Conservation (phyloP, 805 yeast species). For the Cyberlindnera xishuangbannaensis region DNA sequence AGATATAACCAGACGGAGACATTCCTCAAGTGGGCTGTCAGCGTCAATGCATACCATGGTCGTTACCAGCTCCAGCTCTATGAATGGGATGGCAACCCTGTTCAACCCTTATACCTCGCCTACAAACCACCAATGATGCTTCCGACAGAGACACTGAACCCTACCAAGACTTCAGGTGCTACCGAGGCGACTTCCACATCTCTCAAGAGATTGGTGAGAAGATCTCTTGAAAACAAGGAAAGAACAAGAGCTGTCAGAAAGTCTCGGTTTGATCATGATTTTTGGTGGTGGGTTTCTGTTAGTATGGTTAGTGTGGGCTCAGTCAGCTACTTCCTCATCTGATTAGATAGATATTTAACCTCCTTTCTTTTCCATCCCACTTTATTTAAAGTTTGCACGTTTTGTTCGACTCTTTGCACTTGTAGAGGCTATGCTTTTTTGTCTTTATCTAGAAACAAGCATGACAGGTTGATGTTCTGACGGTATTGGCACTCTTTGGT, state of each 20-base stretch:
- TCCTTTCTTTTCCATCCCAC: too few species aligned
- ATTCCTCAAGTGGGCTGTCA: slow-evolving; percentile 52
- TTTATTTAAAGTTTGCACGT: too few species aligned
- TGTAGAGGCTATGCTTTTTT: neutral
- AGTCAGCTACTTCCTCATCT: slow-evolving; percentile 20
- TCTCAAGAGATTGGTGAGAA: slow-evolving; percentile 44
- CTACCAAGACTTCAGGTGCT: slow-evolving; percentile 46
- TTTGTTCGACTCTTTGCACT: neutral
- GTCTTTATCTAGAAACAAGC: neutral
- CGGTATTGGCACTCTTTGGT: slow-evolving; percentile 13
- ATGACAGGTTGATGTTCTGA: neutral
- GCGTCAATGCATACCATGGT: slow-evolving; percentile 78
- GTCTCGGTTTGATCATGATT: slow-evolving; percentile 35
- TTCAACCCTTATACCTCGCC: slow-evolving; percentile 87
- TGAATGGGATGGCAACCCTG: slow-evolving; percentile 70
- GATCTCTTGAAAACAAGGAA: slow-evolving; percentile 74
- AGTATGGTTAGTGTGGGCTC: slow-evolving; percentile 37
- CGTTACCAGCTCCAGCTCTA: slow-evolving; percentile 67
- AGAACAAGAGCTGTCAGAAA: slow-evolving; percentile 65
- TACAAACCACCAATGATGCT: slow-evolving; percentile 95
- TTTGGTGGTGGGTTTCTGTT: slow-evolving; percentile 54
- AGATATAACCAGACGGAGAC: slow-evolving; percentile 66
- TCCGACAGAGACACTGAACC: slow-evolving; percentile 88
- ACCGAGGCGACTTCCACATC: slow-evolving; percentile 27
- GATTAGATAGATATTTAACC: too few species aligned